A percentile compares a stretch with the other conserved stretches of the same genome.
Conservation (phyloP, 495 filamentous ascomycete genomes). For the Aspergillus conjunctus region DNA sequence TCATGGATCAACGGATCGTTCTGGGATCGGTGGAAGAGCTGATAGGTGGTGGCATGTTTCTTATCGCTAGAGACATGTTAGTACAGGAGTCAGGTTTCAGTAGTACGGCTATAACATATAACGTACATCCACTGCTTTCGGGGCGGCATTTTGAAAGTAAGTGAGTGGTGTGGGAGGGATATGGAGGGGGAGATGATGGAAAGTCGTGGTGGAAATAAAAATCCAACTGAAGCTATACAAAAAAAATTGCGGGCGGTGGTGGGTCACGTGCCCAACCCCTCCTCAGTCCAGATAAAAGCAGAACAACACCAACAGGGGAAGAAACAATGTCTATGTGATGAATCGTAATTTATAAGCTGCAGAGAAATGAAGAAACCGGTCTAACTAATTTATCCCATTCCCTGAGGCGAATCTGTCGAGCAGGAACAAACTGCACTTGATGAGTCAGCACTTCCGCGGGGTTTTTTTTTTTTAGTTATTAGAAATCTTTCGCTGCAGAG, state of each 20-base stretch:
- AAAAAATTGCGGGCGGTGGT: conserved; percentile 19
- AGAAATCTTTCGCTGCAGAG: conserved; percentile 27
- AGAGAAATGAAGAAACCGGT: too few species aligned
- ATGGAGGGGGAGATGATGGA: conserved; percentile 1
- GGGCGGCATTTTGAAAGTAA: conserved; percentile 63
- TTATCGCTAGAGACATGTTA: conserved; percentile 69
- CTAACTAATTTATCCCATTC: too few species aligned
- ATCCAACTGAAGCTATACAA: conserved; percentile 17
- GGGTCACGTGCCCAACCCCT: conserved; percentile 22
- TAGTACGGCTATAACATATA: background rate
- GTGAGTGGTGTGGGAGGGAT: background rate
- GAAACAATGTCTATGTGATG: too few species aligned
- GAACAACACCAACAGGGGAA: background rate
- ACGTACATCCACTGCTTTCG: conserved; percentile 89
- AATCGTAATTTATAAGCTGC: too few species aligned
- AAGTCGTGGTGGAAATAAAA: conserved; percentile 23
- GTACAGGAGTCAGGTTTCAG: background rate
- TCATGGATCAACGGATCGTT: conserved; percentile 96
- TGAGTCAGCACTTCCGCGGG: conserved; percentile 32
- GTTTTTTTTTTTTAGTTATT: conserved; percentile 34
- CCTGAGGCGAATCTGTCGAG: background rate
- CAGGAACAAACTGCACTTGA: conserved; percentile 9
- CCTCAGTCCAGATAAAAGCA: conserved; percentile 1
- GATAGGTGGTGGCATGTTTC: conserved; percentile 88
- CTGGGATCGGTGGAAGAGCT: conserved; percentile 92